Percentiles rank a stretch among this genome's conserved stretches.
These are phyloP conservation scores for Peronospora belbahrii DNA, from an alignment of 352 stramenopile genomes.

Conservation along the genomic window DNA sequence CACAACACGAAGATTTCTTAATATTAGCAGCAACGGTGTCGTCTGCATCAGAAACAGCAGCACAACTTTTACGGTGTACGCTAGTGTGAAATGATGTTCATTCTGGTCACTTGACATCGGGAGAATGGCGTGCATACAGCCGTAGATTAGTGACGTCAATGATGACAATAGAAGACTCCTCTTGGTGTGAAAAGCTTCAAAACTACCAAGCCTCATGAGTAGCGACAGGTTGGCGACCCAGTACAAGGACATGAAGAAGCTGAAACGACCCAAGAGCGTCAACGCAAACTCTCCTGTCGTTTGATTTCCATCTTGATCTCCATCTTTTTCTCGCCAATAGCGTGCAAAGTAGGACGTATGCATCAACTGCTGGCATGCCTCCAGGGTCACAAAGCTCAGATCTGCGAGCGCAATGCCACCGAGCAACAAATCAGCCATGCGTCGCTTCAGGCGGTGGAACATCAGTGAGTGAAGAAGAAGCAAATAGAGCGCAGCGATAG, in stretches of 20 bases:
- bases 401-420: slow-evolving; percentile 59
- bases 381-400: slow-evolving; percentile 39
- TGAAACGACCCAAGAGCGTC: slow-evolving; percentile 41
- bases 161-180: slow-evolving; percentile 44
- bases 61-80: slow-evolving; percentile 40
- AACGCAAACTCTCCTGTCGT: slow-evolving; percentile 18
- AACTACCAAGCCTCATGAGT: slow-evolving; percentile 50
- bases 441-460: slow-evolving; percentile 57
- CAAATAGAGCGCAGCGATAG: slow-evolving; percentile 39
- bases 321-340: slow-evolving; percentile 14
- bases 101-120: slow-evolving; percentile 9
- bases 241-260: slow-evolving; percentile 72
- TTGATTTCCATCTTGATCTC: neutral
- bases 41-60: slow-evolving; percentile 42
- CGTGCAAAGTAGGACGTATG: slow-evolving; percentile 39
- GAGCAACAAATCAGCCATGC: slow-evolving; percentile 59
- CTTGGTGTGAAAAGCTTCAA: slow-evolving; percentile 45
- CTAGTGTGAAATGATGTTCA: neutral
- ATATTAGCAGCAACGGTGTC: slow-evolving; percentile 34
- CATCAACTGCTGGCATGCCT: slow-evolving; percentile 40
- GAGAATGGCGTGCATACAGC: slow-evolving; percentile 42
- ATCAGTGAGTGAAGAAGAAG: slow-evolving; percentile 49
- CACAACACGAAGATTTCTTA: slow-evolving; percentile 44
- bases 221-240: slow-evolving; percentile 66
- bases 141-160: slow-evolving; percentile 41